phyloP scores from a whole-genome alignment of 345 rosid species.

The Salix suchowensis region DNA sequence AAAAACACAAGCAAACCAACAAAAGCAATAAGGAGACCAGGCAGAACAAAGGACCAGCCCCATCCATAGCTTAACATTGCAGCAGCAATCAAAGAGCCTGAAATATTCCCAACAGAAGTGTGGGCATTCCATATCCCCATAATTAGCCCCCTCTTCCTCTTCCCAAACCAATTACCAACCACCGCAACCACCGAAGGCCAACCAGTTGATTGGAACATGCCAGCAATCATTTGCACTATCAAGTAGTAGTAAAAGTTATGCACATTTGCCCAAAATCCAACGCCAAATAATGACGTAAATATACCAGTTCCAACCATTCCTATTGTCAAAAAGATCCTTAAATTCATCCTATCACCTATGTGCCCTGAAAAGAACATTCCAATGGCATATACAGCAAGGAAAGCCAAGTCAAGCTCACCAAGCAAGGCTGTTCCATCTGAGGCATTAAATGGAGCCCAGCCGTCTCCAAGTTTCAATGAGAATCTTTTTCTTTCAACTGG shows the following conservation, averaged over 20 bases:
- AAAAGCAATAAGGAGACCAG: slow-evolving; percentile 56
- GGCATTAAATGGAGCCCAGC: slow-evolving; percentile 88
- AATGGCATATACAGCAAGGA: slow-evolving; percentile 66
- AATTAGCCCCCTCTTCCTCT: slow-evolving; percentile 83
- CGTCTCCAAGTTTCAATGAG: slow-evolving; percentile 41
- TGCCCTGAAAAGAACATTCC: slow-evolving; percentile 94
- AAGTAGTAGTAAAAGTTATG: slow-evolving; percentile 73
- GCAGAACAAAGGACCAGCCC: slow-evolving; percentile 96
- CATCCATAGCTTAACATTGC: slow-evolving; percentile 75
- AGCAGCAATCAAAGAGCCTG: slow-evolving; percentile 75
- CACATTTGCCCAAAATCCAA: slow-evolving; percentile 69
- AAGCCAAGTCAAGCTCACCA: slow-evolving; percentile 84
- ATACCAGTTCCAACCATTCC: slow-evolving; percentile 92
- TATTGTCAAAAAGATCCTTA: slow-evolving; percentile 67
- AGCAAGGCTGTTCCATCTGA: slow-evolving; percentile 67
- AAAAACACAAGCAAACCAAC: slow-evolving; percentile 59
- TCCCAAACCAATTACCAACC: slow-evolving; percentile 91
- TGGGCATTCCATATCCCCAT: slow-evolving; percentile 99
- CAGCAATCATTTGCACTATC: slow-evolving; percentile 65
- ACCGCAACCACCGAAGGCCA: slow-evolving; percentile 99
- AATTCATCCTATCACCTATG: slow-evolving; percentile 79
- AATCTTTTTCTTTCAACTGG: slow-evolving; percentile 26
- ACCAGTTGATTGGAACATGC: slow-evolving; percentile 89
- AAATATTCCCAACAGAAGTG: slow-evolving; percentile 84
- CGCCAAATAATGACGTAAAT: slow-evolving; percentile 75